Evolutionary conservation across 495 filamentous ascomycete species (phyloP).

Genomic region (Umbilicaria muhlenbergii): DNA sequence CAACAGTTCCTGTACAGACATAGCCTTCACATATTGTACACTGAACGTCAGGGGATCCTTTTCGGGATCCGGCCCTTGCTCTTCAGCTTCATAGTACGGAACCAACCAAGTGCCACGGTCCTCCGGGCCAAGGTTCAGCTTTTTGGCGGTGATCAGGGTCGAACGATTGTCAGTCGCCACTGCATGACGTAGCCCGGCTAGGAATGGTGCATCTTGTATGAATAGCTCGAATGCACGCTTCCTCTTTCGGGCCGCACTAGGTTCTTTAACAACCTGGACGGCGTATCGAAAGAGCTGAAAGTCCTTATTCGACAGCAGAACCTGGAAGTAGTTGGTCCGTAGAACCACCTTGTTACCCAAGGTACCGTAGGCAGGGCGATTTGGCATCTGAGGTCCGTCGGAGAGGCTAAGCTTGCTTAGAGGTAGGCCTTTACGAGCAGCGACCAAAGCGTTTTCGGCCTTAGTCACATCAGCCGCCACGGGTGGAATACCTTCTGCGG

Average conservation of each 20-base stretch:
- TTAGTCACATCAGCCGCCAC: not conserved
- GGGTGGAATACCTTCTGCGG: not conserved
- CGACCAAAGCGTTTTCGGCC: not conserved
- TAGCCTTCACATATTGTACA: not conserved
- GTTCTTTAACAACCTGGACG: slow-evolving; percentile 7
- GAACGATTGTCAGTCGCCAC: slow-evolving; percentile 2
- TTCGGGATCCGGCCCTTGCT: not conserved
- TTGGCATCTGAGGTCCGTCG: not conserved
- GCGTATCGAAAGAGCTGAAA: slow-evolving; percentile 8
- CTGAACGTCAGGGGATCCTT: slow-evolving; percentile 1
- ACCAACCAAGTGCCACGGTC: no score
- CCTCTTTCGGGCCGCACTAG: slow-evolving; percentile 1
- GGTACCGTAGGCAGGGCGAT: slow-evolving; percentile 29
- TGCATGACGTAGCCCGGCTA: slow-evolving; percentile 5
- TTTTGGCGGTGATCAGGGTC: not conserved
- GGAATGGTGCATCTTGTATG: slow-evolving; percentile 5
- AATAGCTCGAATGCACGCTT: slow-evolving; percentile 9
- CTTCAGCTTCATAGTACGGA: slow-evolving; percentile 3
- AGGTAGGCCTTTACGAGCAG: not conserved
- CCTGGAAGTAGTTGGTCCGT: slow-evolving; percentile 30
- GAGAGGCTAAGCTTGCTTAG: not conserved
- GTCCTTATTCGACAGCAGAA: slow-evolving; percentile 7
- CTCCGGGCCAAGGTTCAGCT: not conserved
- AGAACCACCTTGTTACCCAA: slow-evolving; percentile 21
- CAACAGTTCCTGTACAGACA: slow-evolving; percentile 7